Base-by-base conservation (phyloP, 225 moss, liverwort and hornwort genomes). In the Marchantia paleacea region DNA sequence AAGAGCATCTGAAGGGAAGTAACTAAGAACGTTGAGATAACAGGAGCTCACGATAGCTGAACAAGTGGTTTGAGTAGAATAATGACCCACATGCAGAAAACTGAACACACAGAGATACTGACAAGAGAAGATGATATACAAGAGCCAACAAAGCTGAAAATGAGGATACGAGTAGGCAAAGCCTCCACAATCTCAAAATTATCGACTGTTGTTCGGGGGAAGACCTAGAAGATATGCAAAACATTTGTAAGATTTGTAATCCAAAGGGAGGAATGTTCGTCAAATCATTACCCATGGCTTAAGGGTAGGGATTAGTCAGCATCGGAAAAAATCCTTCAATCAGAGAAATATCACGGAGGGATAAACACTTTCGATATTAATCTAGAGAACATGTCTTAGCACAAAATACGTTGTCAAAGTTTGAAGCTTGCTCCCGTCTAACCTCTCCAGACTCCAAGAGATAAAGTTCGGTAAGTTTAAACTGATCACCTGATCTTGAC, bases 91-190 rank as follows among this genome's bases (percentile, higher is more conserved):
- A 24, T n/a, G 24, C 62, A 19, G 10, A 24, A 62, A 15, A 22
- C 62, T 62, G 14, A 29, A 39, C 68, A 1, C 11, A 31, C 14
- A 22, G 18, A 25, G 52, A 53, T 14, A 22, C 6, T 20, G 25
- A 2, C 73, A 6, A 73, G 52, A 62, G 54, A 57, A 76, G 24
- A 55, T 78, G 30, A 51, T 73, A 15, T 25, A 10, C 5, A 75
- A 26, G 28, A 76, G 26, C 64, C 18, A 20, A 22, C 7, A 18
- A 54, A 30, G 26, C 52, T 8, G 20, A 3, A n/a, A 48, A 13
- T 39, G n/a, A 92, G 92, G 95, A 97, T 97, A 97, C 95, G 97
- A 66, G 95, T 92, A 73, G 94, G 90, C 79, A 99, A 90, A 82
- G 86, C 90, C 83, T 94, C 88, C 79, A 92, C 92, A 73, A 86